Conservation (phyloP, 306 rosid genomes). For the Comarum palustre region DNA sequence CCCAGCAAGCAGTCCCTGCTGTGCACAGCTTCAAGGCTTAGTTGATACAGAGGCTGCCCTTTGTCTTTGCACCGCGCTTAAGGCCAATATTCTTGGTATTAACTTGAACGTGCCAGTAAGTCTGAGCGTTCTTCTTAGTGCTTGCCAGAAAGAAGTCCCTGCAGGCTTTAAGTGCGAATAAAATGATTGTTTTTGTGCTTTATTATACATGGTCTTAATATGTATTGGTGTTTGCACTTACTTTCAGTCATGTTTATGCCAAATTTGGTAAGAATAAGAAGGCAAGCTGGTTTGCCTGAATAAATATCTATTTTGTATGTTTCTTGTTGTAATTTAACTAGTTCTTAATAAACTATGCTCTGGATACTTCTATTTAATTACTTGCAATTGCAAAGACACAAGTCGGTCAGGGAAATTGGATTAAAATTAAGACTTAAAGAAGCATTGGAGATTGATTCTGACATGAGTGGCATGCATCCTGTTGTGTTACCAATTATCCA, state of each 20-base stretch:
- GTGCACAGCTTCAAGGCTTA: conserved; percentile 61
- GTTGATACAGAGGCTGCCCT: conserved; percentile 61
- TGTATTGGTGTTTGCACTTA: neutral
- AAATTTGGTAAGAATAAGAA: conserved; percentile 8
- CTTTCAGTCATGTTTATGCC: neutral
- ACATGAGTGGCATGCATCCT: too few relatives aligned
- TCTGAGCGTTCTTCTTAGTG: conserved; percentile 55
- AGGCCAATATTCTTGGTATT: conserved; percentile 68
- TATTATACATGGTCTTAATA: neutral
- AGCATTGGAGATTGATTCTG: too few relatives aligned
- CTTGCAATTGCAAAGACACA: too few relatives aligned
- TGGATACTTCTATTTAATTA: too few relatives aligned
- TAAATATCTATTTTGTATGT: neutral
- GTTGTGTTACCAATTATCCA: too few relatives aligned
- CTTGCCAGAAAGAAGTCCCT: conserved; percentile 73
- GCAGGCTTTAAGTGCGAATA: conserved; percentile 52
- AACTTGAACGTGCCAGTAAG: conserved; percentile 60
- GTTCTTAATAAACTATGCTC: neutral
- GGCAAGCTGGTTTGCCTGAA: conserved; percentile 36
- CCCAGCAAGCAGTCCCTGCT: conserved; percentile 59
- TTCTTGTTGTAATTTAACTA: neutral
- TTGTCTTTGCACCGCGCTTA: conserved; percentile 77
- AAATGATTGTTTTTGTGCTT: neutral
- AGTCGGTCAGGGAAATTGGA: too few relatives aligned
- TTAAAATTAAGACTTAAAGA: too few relatives aligned